These are phyloP conservation scores for Filobasidium floriforme DNA, from an alignment of 768 basidiomycete genomes.

Conservation along the genomic window DNA sequence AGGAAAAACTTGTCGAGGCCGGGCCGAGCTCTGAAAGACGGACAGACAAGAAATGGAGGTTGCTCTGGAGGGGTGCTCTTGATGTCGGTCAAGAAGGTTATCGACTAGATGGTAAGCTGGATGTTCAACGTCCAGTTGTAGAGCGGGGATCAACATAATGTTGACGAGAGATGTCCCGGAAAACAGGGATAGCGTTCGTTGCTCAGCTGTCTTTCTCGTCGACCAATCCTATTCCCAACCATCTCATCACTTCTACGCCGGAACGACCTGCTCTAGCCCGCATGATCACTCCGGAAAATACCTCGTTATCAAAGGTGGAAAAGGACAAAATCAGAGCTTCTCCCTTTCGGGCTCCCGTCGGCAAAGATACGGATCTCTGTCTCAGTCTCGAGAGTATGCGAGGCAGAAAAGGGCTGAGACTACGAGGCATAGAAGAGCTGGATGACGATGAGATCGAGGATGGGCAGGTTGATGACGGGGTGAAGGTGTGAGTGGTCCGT, in stretches of 20 bases:
- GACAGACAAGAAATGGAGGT: constrained; percentile 31
- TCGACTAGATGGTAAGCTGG: constrained; percentile 35
- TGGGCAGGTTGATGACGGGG: constrained; percentile 27
- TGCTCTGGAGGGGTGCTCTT: constrained; percentile 42
- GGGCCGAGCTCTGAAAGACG: not conserved
- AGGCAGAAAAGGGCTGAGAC: constrained; percentile 37
- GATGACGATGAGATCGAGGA: constrained; percentile 30
- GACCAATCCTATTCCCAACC: not conserved
- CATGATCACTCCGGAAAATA: constrained; percentile 2
- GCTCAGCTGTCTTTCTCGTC: constrained; percentile 15
- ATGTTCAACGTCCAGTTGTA: not conserved
- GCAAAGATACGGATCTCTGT: constrained; percentile 39
- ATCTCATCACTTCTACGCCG: constrained; percentile 1
- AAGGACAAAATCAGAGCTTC: constrained; percentile 17
- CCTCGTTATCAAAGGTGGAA: not conserved
- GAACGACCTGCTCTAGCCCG: not conserved
- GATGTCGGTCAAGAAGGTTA: constrained; percentile 40
- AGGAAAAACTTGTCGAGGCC: not conserved
- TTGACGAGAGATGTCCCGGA: constrained; percentile 9
- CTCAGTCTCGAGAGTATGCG: constrained; percentile 42
- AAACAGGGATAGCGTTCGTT: constrained; percentile 24
- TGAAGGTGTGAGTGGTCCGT: constrained; percentile 31
- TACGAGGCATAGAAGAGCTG: constrained; percentile 34
- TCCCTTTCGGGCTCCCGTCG: constrained; percentile 29
- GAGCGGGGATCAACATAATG: not conserved